Base-by-base conservation (phyloP, 805 yeast species). In the Sugiyamaella valdiviana region DNA sequence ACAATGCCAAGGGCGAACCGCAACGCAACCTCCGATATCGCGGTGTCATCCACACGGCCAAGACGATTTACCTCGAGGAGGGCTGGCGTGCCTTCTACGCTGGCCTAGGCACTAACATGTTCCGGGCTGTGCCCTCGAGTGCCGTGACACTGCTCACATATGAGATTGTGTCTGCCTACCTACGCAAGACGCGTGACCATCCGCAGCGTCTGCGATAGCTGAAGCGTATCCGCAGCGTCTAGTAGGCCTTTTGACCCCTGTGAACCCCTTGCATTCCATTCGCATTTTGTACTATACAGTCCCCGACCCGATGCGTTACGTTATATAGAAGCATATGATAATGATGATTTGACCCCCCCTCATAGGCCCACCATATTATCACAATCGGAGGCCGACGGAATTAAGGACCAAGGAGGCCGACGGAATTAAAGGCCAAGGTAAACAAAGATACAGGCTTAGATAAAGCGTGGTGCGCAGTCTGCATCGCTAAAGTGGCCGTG, bases 141-240 rank as follows among this genome's bases (percentile, higher is more conserved):
- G 97, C 97, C 1, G 87, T 91, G n/a, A 93, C 99, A 2, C 72
- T 93, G 57, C 89, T 91, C 7, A 85, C 95, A 23, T 93, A 86
- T 65, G 99, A 93, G 58, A 40, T 65, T 21, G 63, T 69, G 7
- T 62, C 69, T 20, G 46, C 50, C 36, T 51, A 53, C n/a, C 47
- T 59, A 23, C 48, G 51, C n/a, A n/a, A 16, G 23, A 24, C 45
- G 17, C 32, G 32, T 26, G 32, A 26, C 14, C 32, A 26, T 7
- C 32, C 32, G 10, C 32, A 26, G 32, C 32, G 32, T 6, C 10
- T 26, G 32, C 14, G 7, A 26, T 6, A 3, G 32, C 10, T 10
- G 32, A 3, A 26, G 4, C 29, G 6, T 24, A 10, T 24, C 29
- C 29, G 10, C 29, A 24, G 29, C 29, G 29, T 24, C 29, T 24